Evolutionary conservation across 176 grass and related monocot species (phyloP).

Genomic region (barley (Hordeum vulgare)): DNA sequence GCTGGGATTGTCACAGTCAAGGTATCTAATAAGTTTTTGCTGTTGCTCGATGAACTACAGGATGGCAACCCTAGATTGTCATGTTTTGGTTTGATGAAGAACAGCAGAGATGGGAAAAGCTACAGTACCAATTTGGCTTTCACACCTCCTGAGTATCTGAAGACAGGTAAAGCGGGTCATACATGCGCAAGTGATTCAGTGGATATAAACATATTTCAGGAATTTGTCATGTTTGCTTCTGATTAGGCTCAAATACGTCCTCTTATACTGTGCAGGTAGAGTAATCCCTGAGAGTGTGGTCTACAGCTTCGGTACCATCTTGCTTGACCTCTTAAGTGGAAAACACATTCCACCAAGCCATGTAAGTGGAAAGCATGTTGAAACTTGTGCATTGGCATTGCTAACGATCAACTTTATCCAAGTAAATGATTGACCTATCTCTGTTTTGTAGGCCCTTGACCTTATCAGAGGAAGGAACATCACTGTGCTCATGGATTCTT

Average conservation of each 20-base stretch:
- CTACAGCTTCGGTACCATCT: conserved; percentile 86
- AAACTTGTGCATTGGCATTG: not conserved
- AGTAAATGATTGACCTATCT: not conserved
- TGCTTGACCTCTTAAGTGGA: conserved; percentile 94
- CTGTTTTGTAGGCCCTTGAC: conserved; percentile 71
- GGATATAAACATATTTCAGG: not conserved
- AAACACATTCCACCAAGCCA: conserved; percentile 93
- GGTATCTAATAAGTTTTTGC: not conserved
- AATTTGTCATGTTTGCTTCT: not conserved
- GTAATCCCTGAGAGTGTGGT: conserved; percentile 85
- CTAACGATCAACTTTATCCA: not conserved
- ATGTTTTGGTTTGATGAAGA: conserved; percentile 93
- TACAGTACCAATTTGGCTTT: conserved; percentile 95
- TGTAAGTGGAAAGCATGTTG: conserved; percentile 36
- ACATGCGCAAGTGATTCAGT: not conserved
- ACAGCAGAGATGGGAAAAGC: conserved; percentile 88
- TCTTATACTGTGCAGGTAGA: conserved; percentile 55
- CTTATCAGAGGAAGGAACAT: conserved; percentile 69
- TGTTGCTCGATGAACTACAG: conserved; percentile 25
- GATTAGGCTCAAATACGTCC: not conserved
- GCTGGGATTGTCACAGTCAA: not conserved
- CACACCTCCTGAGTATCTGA: conserved; percentile 79
- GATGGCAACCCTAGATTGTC: conserved; percentile 79
- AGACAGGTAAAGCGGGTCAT: conserved; percentile 50
- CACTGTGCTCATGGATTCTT: conserved; percentile 72